Percentiles rank a stretch among this genome's conserved stretches.
These are phyloP conservation scores for Nemania serpens DNA, from an alignment of 2,329 filamentous ascomycete species.

Conservation along the genomic window DNA sequence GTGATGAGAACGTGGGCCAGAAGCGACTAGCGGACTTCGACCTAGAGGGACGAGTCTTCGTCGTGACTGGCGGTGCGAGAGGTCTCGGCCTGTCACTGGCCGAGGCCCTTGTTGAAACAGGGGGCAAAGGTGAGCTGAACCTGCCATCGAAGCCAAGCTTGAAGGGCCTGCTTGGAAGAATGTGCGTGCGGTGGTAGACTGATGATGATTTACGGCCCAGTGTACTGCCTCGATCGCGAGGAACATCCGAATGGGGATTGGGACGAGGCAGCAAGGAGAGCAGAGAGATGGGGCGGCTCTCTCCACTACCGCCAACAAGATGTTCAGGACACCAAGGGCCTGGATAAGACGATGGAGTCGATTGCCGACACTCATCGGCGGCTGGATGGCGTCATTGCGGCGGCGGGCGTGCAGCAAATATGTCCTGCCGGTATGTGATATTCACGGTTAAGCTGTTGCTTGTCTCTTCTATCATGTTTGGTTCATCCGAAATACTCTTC, in stretches of 20 bases:
- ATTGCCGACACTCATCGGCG: constrained; percentile 64
- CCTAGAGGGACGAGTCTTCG: constrained; percentile 67
- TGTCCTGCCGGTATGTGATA: constrained; percentile 47
- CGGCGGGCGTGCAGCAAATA: constrained; percentile 71
- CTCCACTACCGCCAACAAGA: constrained; percentile 71
- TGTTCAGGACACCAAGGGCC: constrained; percentile 62
- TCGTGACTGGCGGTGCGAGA: constrained; percentile 72
- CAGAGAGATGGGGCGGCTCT: constrained; percentile 65
- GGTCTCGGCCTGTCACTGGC: constrained; percentile 76
- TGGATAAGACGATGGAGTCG: constrained; percentile 61
- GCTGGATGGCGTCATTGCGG: constrained; percentile 70
- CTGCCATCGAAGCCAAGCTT: background rate
- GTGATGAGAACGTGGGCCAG: constrained; percentile 37
- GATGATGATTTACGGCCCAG: constrained; percentile 40
- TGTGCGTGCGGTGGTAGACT: background rate
- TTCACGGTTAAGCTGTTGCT: background rate
- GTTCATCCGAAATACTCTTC: background rate
- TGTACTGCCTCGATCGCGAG: constrained; percentile 62
- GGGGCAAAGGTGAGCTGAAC: constrained; percentile 61
- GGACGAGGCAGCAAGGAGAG: constrained; percentile 60
- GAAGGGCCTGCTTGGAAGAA: background rate
- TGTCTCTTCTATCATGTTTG: background rate
- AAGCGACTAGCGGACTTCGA: constrained; percentile 69
- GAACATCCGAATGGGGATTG: constrained; percentile 61
- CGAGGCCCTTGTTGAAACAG: constrained; percentile 75